phyloP scores from a whole-genome alignment of 2,329 filamentous ascomycete species.

The Trichoderma gracile region DNA sequence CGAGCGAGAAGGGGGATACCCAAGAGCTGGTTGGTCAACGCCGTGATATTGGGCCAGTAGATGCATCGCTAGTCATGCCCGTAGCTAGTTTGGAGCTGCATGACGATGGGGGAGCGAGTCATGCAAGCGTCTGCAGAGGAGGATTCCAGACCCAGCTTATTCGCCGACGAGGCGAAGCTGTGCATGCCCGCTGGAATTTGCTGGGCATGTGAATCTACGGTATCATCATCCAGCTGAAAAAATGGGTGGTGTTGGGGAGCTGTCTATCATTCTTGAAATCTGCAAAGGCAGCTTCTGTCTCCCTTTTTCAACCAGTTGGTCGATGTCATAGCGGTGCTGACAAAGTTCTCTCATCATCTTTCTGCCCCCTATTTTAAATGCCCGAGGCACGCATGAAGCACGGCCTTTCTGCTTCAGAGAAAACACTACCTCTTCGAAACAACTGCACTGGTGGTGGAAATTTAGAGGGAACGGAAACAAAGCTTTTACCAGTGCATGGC shows the following conservation, averaged over 20 bases:
- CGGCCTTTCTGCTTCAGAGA: neutral
- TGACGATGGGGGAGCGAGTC: neutral
- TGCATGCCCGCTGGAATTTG: neutral
- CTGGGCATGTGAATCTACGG: slow-evolving; percentile 4
- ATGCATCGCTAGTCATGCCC: neutral
- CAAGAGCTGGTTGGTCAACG: neutral
- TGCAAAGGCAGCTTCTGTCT: neutral
- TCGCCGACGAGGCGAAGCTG: neutral
- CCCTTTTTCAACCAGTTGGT: neutral
- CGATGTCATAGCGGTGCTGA: neutral
- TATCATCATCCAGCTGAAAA: neutral
- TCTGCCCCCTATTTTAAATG: neutral
- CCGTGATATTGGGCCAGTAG: neutral
- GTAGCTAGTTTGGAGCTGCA: neutral
- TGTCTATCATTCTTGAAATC: too few species aligned
- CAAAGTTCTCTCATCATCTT: neutral
- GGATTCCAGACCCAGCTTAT: neutral
- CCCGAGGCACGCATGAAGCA: neutral
- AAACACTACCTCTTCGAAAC: neutral
- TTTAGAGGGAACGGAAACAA: neutral
- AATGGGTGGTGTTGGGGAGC: neutral
- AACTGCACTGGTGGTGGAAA: neutral
- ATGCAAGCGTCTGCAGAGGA: slow-evolving; percentile 5
- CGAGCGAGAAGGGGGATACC: neutral
- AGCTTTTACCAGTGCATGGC: neutral